Conservation (phyloP, 2,329 filamentous ascomycete genomes). For the Neoscytalidium dimidiatum region DNA sequence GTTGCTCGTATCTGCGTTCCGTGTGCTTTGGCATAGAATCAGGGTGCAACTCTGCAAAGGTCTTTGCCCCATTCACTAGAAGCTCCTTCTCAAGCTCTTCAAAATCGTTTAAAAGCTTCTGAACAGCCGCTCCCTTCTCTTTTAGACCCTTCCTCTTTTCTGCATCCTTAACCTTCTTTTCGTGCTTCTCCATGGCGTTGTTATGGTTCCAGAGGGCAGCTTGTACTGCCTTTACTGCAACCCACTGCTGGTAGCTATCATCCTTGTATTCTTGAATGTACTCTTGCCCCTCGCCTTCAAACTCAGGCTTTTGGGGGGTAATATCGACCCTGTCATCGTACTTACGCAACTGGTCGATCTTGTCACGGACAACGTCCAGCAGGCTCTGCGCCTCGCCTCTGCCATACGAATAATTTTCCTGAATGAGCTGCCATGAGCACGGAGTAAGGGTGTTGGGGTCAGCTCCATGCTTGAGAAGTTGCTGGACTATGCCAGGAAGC, state of each 20-base stretch:
- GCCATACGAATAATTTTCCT: conserved; percentile 26
- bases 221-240: conserved; percentile 45
- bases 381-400: conserved; percentile 50
- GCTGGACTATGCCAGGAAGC: conserved; percentile 54
- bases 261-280: conserved; percentile 48
- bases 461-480: conserved; percentile 64
- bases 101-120: conserved; percentile 53
- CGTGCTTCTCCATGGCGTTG: conserved; percentile 35
- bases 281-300: conserved; percentile 6
- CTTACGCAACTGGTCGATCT: conserved; percentile 52
- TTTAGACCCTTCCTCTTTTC: conserved; percentile 30
- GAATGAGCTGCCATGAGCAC: conserved; percentile 30
- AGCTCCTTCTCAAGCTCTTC: conserved; percentile 58
- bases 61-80: conserved; percentile 63
- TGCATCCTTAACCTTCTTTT: conserved; percentile 24
- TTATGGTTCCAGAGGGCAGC: conserved; percentile 40
- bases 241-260: conserved; percentile 64
- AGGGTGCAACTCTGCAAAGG: conserved; percentile 66
- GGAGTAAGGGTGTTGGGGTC: conserved; percentile 64
- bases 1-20: neutral
- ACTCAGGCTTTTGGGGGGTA: conserved; percentile 28
- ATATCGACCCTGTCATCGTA: conserved; percentile 35
- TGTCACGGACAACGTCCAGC: conserved; percentile 61
- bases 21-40: conserved; percentile 22
- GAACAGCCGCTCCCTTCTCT: conserved; percentile 61